Evolutionary conservation across 139 green algal genomes (phyloP).

Genomic region (Zygnema cylindricum): DNA sequence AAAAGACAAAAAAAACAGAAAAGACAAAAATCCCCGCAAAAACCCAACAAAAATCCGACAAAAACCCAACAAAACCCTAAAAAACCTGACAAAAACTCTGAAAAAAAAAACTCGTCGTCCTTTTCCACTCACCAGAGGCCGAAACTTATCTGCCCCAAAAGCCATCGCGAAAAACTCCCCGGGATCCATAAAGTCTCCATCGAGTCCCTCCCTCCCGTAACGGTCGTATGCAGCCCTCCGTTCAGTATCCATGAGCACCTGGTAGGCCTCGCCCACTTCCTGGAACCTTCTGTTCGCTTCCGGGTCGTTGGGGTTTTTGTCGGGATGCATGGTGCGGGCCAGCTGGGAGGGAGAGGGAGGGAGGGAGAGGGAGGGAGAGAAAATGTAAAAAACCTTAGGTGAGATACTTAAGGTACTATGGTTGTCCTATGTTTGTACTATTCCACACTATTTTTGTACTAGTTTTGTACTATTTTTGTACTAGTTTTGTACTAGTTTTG

Average conservation of each 20-base stretch:
- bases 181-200: conserved; percentile 49
- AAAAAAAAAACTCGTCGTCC: no score
- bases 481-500: no score
- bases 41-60: no score
- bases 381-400: neutral
- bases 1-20: conserved; percentile 6
- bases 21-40: no score
- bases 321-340: conserved; percentile 29
- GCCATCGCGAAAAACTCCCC: conserved; percentile 53
- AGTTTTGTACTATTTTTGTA: no score
- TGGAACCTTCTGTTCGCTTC: conserved; percentile 27
- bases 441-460: no score
- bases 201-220: conserved; percentile 17
- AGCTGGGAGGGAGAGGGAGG: conserved; percentile 12
- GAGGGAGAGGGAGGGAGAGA: neutral
- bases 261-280: conserved; percentile 49
- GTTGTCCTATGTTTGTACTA: neutral
- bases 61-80: no score
- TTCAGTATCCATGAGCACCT: conserved; percentile 45
- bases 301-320: conserved; percentile 47
- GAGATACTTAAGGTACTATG: neutral
- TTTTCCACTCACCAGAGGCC: conserved; percentile 27
- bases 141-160: conserved; percentile 45
- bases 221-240: conserved; percentile 26
- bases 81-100: no score